Base-by-base conservation (phyloP, 805 yeast species). In the Suhomyces canberraensis region DNA sequence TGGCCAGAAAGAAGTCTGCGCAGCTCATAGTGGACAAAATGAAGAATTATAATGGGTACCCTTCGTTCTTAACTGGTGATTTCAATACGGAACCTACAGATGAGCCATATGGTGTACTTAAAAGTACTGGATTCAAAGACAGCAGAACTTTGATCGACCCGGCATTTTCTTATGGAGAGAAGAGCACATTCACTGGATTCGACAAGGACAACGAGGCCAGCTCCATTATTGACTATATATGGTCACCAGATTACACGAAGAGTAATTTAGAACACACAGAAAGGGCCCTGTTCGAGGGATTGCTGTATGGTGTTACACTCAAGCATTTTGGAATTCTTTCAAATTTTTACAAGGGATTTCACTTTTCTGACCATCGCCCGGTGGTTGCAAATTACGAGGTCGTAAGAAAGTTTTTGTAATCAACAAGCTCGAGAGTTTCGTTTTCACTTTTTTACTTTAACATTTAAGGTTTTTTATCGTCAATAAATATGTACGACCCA, bases 101-200 rank as follows among this genome's bases (percentile, higher is more conserved):
- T 41, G 65, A 60, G 41, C 73, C 73, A 1, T 67, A 66, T 41
- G 47, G 46, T 25, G 61, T 72, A 2, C 56, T 76, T 25, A 46
- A 60, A 3, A 39, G 49, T 9, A 50, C 61, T 9, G 71, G 69
- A 3, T 57, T 62, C 39, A 55, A 59, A 33, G 78, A 73, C 45
- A 60, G 70, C 35, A 44, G 71, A 2, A 42, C 54, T 8, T 47
- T 60, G 33, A 54, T 52, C 11, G 54, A 54, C 26, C 29, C 47
- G 1, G 36, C 43, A 3, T 52, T 45, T 31, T 42, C 44, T 19
- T 77, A 75, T 44, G 81, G 80, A 0, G 64, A 61, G 39, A 43
- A 44, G 15, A 42, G 59, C 16, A 76, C 81, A 0, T 75, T 64
- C 42, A 73, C 80, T 0, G 80, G 80, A 3, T 77, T 75, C 45